phyloP scores from a whole-genome alignment of 192 early-diverging fungal genomes.

The Umbelopsis sp. region DNA sequence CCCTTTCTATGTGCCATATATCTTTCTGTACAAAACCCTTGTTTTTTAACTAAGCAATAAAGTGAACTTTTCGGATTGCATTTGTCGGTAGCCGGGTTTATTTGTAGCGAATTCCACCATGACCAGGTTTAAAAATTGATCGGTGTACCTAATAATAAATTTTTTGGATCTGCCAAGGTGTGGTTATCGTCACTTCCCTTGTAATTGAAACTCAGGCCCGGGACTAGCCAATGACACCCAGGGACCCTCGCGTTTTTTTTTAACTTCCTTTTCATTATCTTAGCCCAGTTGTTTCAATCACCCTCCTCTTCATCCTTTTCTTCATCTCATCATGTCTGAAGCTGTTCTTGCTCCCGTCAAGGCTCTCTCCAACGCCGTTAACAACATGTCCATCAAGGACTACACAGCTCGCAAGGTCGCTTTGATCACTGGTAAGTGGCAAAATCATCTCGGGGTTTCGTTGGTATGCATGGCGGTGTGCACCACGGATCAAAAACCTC shows the following conservation, averaged over 20 bases:
- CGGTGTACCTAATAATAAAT: not conserved
- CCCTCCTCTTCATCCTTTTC: conserved; percentile 25
- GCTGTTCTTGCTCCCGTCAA: conserved; percentile 38
- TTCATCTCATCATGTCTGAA: conserved; percentile 36
- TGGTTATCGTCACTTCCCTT: not conserved
- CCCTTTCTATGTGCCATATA: too few species aligned
- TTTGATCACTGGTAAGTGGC: conserved; percentile 58
- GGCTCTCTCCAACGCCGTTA: not conserved
- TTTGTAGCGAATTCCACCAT: too few species aligned
- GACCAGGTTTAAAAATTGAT: not conserved
- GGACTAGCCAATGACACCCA: conserved; percentile 20
- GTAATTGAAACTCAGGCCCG: not conserved
- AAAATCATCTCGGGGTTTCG: not conserved
- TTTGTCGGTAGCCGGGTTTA: too few species aligned
- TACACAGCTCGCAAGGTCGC: conserved; percentile 64
- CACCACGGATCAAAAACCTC: not conserved
- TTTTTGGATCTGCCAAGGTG: conserved; percentile 4
- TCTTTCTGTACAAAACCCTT: too few species aligned
- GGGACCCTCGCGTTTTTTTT: conserved; percentile 26
- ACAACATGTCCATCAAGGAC: conserved; percentile 50
- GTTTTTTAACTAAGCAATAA: too few species aligned
- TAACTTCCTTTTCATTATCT: conserved; percentile 19
- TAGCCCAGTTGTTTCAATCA: not conserved
- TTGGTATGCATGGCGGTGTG: not conserved
- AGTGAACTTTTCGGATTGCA: too few species aligned